Base-by-base conservation (phyloP, 2,329 filamentous ascomycete genomes). In the Sporothrix brasiliensis region DNA sequence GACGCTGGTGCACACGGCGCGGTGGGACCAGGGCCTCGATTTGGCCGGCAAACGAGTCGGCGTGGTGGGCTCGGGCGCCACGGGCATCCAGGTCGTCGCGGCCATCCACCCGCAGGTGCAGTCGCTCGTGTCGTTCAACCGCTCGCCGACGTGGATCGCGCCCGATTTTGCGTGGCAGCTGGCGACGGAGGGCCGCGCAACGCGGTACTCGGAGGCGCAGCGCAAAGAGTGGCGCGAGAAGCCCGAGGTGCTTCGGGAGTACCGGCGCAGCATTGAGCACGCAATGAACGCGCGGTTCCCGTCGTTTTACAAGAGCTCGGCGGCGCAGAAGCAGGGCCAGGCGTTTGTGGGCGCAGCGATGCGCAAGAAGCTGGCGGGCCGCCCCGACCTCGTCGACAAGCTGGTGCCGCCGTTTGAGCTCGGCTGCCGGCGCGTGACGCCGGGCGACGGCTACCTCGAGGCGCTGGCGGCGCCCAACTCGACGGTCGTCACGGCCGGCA, bases 11-110 rank as follows among this genome's bases (percentile, higher is more conserved):
- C 87, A 89, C 75, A 85, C 85, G 0, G 83, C 87, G 1, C 79
- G 81, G 30, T 89, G 86, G 86, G 81, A 84, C 0, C 77, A 83
- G 10, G 80, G 81, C 24, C 76, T 85, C 4, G 79, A 85, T 13
- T 76, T 86, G 4, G 76, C 75, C 1, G 81, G 77, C 39, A 85
- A 85, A 72, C 78, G 78, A 9, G 83, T 86, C 44, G 81, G 81
- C 4, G 75, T 88, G 19, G 82, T 88, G 67, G 86, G 86, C 11
- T 85, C 78, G 44, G 86, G 86, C 2, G 84, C 84, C 44, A 84
- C 83, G 2, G 85, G 82, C 0, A 81, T 85, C 2, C 86, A 87
- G 74, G 80, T 88, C 24, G 61, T 72, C 7, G 61, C 70, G 2
- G 47, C 54, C 44, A 63, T 69, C 44, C 41, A 69, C 19, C 54